Evolutionary conservation across 257 asterid species (phyloP).

Genomic region (Nicotiana benthamiana): DNA sequence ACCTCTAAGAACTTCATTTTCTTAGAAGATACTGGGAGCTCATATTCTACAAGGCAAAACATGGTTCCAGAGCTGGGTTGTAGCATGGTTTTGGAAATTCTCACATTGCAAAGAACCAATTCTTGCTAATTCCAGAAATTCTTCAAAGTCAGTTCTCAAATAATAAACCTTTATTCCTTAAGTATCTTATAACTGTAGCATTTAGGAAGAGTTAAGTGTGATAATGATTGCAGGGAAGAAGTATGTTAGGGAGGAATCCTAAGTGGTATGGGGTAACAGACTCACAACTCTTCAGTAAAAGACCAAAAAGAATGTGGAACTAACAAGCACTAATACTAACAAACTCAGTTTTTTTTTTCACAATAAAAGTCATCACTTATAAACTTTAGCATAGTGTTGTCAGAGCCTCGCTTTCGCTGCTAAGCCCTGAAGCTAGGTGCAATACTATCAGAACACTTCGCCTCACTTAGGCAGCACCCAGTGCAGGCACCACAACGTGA

Average conservation of each 20-base stretch:
- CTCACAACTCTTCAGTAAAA: neutral
- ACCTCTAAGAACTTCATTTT: neutral
- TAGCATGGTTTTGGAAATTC: neutral
- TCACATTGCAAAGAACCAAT: neutral
- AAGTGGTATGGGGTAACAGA: neutral
- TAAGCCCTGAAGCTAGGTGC: neutral
- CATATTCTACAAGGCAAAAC: neutral
- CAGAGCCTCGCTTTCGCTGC: neutral
- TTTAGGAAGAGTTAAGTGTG: neutral
- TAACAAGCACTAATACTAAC: neutral
- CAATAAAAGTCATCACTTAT: neutral
- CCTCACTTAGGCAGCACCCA: neutral
- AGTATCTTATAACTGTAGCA: neutral
- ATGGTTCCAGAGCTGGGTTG: slow-evolving; percentile 1
- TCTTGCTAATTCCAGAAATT: neutral
- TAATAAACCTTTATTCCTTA: neutral
- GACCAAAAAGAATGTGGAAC: neutral
- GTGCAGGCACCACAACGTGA: neutral
- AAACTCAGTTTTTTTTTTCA: neutral
- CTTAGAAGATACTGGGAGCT: neutral
- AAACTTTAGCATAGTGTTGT: neutral
- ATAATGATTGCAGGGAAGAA: neutral
- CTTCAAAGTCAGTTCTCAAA: neutral
- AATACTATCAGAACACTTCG: neutral
- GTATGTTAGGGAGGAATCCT: neutral